Evolutionary conservation across 495 filamentous ascomycete species (phyloP).

Genomic region (Lasiosphaeria miniovina): DNA sequence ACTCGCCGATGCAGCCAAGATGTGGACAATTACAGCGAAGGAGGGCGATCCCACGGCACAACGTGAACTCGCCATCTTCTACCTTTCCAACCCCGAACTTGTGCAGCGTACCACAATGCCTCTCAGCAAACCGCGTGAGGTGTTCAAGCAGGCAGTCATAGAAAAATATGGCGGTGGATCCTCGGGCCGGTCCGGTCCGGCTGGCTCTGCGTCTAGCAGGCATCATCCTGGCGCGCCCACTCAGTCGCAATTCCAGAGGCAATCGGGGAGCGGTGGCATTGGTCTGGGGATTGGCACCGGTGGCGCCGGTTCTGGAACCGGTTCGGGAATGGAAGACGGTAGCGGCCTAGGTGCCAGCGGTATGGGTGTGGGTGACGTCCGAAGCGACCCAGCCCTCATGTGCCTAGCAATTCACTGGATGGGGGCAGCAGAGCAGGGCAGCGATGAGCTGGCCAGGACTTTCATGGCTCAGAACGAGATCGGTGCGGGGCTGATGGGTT

Average conservation of each 20-base stretch:
- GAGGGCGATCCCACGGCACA: conserved; percentile 92
- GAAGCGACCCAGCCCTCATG: conserved; percentile 86
- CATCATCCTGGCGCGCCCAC: conserved; percentile 25
- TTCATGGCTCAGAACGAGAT: conserved; percentile 68
- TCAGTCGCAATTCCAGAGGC: conserved; percentile 17
- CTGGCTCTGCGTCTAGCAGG: conserved; percentile 24
- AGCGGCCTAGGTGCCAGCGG: conserved; percentile 19
- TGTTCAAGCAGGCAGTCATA: conserved; percentile 88
- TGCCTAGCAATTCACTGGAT: conserved; percentile 98
- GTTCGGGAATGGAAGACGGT: conserved; percentile 18
- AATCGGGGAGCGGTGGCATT: conserved; percentile 8
- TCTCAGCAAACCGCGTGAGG: conserved; percentile 78
- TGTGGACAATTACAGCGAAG: conserved; percentile 94
- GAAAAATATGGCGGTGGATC: conserved; percentile 57
- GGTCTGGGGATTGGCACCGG: conserved; percentile 14
- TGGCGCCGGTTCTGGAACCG: conserved; percentile 22
- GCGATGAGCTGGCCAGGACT: conserved; percentile 82
- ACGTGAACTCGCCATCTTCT: conserved; percentile 90
- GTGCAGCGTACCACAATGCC: conserved; percentile 82
- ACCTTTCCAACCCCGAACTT: conserved; percentile 87
- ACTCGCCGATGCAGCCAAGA: conserved; percentile 81
- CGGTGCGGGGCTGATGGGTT: conserved; percentile 23
- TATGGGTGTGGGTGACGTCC: conserved; percentile 49
- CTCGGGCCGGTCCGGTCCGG: conserved; percentile 11
- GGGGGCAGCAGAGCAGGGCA: conserved; percentile 82